Base-by-base conservation (phyloP, 345 rosid species). In the Conringia planisiliqua region DNA sequence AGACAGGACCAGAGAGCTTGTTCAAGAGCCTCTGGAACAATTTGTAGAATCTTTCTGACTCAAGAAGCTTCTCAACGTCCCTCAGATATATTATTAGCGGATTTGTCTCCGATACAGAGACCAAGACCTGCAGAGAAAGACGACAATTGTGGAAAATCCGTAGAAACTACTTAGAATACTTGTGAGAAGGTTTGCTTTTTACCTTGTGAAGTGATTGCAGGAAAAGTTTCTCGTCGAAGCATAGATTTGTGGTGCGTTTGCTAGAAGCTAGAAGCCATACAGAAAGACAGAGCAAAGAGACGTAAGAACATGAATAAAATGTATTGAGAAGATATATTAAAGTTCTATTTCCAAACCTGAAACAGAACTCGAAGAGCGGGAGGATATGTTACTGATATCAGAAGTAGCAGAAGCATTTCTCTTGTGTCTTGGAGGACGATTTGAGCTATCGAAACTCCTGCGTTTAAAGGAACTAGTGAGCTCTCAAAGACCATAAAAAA, bases 191-290 rank as follows among this genome's bases (percentile, higher is more conserved):
- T 56, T 24, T 57, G 1, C 8, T 22, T 11, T 1, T 65, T 88
- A 96, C 99, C 97, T 96, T 89, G 87, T 85, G 84, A 66, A 96
- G 94, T 59, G 99, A 88, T 51, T 85, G 89, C 22, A 96, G 61
- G 80, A 96, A 92, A 56, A 82, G 76, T 81, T 85, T 92, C 79
- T 90, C 96, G 55, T 88, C 89, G 22, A 92, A 90, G 24, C 93
- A 90, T 90, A 93, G 89, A 79, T 83, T 84, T 76, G 82, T 80
- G 16, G 76, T 42, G 42, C 89, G 90, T 78, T 78, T 91, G 47
- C 74, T 70, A 51, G 78, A 67, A 72, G 80, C 96, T 90, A 74
- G 26, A 77, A 75, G 62, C 69, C 63, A 67, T 30, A 74, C 30
- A 51, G 2, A 61, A 22, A 50, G 20, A 20, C 64, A 33, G 68